These are phyloP conservation scores for Trichoderma gamsii DNA, from an alignment of 495 filamentous ascomycete genomes.

Conservation along the genomic window DNA sequence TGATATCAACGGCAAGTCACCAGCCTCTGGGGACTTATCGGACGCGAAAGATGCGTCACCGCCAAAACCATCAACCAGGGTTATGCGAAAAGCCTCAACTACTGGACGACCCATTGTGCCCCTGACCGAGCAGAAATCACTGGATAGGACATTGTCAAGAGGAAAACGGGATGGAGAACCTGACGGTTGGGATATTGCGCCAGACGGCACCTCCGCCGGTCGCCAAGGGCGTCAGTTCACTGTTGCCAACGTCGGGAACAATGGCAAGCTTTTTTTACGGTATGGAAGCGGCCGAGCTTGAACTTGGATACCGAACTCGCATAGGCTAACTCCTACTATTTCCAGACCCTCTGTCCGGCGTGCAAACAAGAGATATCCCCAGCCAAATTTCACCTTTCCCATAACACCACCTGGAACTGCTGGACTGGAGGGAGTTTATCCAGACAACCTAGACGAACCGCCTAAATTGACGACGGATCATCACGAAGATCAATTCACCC, in stretches of 20 bases:
- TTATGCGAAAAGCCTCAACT: neutral
- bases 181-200: conserved; percentile 43
- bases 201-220: conserved; percentile 45
- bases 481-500: conserved; percentile 34
- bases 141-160: conserved; percentile 24
- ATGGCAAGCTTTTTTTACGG: conserved; percentile 91
- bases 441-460: neutral
- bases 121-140: conserved; percentile 37
- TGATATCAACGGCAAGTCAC: neutral
- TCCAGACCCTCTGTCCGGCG: conserved; percentile 55
- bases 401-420: conserved; percentile 52
- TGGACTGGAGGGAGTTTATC: conserved; percentile 34
- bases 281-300: conserved; percentile 40
- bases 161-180: conserved; percentile 27
- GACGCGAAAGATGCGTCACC: conserved; percentile 26
- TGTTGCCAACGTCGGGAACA: conserved; percentile 88
- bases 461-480: conserved; percentile 40
- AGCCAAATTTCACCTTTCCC: conserved; percentile 54
- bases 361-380: conserved; percentile 51
- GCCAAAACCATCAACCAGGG: neutral
- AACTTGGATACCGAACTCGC: neutral
- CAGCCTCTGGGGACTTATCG: neutral
- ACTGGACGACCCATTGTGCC: conserved; percentile 33
- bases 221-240: conserved; percentile 75
- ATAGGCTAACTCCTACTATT: conserved; percentile 11